Conservation (phyloP, 1,284 basidiomycete species). For the Rhodotorula sp. region DNA sequence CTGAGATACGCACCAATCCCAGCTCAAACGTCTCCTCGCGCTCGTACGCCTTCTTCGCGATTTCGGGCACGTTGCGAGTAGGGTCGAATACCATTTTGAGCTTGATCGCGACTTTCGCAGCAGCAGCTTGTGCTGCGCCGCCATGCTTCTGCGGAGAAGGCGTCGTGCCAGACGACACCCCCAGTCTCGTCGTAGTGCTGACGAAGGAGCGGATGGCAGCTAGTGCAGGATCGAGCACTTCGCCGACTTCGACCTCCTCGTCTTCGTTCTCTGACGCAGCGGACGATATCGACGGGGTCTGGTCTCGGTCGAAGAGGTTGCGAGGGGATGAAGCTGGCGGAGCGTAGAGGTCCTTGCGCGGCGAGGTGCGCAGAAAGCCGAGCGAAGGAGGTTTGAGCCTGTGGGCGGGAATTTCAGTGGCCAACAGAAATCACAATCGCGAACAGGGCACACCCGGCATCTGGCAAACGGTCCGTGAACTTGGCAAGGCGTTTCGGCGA, state of each 20-base stretch:
- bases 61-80: not conserved
- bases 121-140: not conserved
- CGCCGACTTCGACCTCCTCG: not conserved
- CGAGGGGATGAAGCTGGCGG: not conserved
- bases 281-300: not conserved
- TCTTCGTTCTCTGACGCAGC: not conserved
- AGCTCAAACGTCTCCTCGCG: slow-evolving; percentile 14
- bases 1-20: slow-evolving; percentile 4
- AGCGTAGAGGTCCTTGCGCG: not conserved
- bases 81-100: slow-evolving; percentile 26
- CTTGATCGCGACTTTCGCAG: not conserved
- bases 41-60: slow-evolving; percentile 17
- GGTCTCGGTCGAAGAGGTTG: not conserved
- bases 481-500: no score
- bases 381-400: not conserved
- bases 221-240: slow-evolving; percentile 2
- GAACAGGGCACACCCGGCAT: not conserved
- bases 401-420: not conserved
- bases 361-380: not conserved
- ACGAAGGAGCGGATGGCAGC: slow-evolving; percentile 5
- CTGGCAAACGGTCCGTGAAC: not conserved
- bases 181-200: not conserved
- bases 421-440: no score
- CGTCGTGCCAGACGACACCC: no score
- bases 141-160: not conserved